These are phyloP conservation scores for Extremus antarcticus DNA, from an alignment of 495 filamentous ascomycete species.

Conservation along the genomic window DNA sequence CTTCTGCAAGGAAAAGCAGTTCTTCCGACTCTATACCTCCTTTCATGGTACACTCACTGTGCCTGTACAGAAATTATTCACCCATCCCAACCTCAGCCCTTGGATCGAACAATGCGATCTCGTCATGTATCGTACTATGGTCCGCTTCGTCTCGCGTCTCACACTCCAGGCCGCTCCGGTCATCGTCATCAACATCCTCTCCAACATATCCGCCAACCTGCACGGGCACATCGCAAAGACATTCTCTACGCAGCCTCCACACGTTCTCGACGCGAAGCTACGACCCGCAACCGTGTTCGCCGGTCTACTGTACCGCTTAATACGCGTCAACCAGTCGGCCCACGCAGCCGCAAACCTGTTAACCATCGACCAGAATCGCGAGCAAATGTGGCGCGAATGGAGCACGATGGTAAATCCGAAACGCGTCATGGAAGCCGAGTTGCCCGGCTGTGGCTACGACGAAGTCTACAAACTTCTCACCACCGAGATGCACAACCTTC, in stretches of 20 bases:
- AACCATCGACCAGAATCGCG: conserved; percentile 58
- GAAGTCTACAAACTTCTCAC: conserved; percentile 60
- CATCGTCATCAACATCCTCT: conserved; percentile 68
- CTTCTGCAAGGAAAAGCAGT: conserved; percentile 87
- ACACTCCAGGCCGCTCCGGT: conserved; percentile 83
- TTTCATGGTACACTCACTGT: conserved; percentile 94
- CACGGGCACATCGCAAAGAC: conserved; percentile 65
- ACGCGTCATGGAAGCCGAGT: conserved; percentile 35
- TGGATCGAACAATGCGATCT: conserved; percentile 96
- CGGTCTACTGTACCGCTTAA: conserved; percentile 66
- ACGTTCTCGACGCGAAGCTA: conserved; percentile 76
- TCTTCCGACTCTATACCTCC: conserved; percentile 88
- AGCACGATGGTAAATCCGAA: conserved; percentile 63
- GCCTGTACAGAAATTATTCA: conserved; percentile 90
- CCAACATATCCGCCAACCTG: conserved; percentile 70
- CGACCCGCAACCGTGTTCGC: conserved; percentile 84
- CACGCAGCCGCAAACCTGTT: conserved; percentile 73
- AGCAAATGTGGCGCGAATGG: conserved; percentile 93
- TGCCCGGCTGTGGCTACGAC: conserved; percentile 51
- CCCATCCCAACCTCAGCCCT: conserved; percentile 64
- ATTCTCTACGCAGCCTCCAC: conserved; percentile 67
- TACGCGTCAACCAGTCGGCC: conserved; percentile 84
- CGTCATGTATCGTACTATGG: conserved; percentile 92
- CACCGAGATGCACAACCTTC: conserved; percentile 59
- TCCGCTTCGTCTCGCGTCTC: conserved; percentile 71